A percentile compares a stretch with the other conserved stretches of the same genome.
phyloP scores from a whole-genome alignment of 202 grass and related monocot genomes.

The Elaeis oleifera region DNA sequence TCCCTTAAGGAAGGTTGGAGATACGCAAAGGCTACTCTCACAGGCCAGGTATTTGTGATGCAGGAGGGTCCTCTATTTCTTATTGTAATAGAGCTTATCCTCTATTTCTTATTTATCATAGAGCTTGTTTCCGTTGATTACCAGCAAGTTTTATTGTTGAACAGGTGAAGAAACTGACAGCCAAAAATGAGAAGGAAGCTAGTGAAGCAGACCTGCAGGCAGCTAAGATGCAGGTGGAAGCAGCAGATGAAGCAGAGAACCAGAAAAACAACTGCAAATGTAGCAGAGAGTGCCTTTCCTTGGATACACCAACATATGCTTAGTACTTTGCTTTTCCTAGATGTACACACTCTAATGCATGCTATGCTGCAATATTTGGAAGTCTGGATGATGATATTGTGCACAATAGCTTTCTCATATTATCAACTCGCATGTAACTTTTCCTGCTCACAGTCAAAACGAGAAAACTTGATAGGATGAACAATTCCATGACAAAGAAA shows the following conservation, averaged over 20 bases:
- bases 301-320: too few relatives aligned
- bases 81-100: neutral
- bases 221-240: constrained; percentile 74
- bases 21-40: constrained; percentile 47
- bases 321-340: too few relatives aligned
- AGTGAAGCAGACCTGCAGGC: constrained; percentile 55
- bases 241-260: constrained; percentile 65
- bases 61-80: neutral
- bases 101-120: neutral
- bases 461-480: too few relatives aligned
- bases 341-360: too few relatives aligned
- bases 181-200: constrained; percentile 67
- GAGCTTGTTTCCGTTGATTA: neutral
- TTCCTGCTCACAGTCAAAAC: too few relatives aligned
- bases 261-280: constrained; percentile 36
- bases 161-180: constrained; percentile 49
- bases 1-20: constrained; percentile 56
- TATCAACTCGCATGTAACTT: too few relatives aligned
- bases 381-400: too few relatives aligned
- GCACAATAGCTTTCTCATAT: too few relatives aligned
- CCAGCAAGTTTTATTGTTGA: neutral
- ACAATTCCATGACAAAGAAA: too few relatives aligned
- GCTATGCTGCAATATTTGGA: too few relatives aligned
- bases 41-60: constrained; percentile 32
- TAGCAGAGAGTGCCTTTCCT: too few relatives aligned